Percentiles rank a stretch among this genome's conserved stretches.
Evolutionary conservation across 1,284 basidiomycete species (phyloP).

Genomic region (Cystobasidium slooffiae): DNA sequence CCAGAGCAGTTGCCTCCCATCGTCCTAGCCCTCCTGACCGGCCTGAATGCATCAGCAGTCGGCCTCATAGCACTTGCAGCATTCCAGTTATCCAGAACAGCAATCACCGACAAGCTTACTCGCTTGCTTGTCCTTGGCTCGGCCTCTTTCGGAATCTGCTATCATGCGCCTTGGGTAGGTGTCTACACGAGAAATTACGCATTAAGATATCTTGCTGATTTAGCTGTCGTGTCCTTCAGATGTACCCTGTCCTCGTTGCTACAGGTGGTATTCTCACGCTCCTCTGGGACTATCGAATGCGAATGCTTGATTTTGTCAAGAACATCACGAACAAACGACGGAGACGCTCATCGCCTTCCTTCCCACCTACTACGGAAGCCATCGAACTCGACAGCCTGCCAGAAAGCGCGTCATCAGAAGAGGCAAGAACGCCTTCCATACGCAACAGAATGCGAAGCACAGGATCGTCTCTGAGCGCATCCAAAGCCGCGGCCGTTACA

Average conservation of each 20-base stretch:
- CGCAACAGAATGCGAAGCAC: neutral
- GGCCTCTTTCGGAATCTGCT: constrained; percentile 22
- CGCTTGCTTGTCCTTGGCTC: constrained; percentile 60
- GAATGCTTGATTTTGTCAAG: constrained; percentile 17
- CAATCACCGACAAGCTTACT: constrained; percentile 62
- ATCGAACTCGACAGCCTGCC: neutral
- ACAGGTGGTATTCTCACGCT: constrained; percentile 56
- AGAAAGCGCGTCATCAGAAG: neutral
- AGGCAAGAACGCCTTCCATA: neutral
- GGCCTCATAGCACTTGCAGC: constrained; percentile 66
- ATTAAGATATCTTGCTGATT: neutral
- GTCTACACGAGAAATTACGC: neutral
- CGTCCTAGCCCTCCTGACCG: constrained; percentile 64
- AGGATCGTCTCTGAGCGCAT: neutral
- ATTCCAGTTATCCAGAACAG: constrained; percentile 62
- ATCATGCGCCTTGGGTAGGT: constrained; percentile 30
- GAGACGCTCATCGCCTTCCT: neutral
- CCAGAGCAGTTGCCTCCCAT: constrained; percentile 61
- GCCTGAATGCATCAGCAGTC: constrained; percentile 66
- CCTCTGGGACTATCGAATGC: constrained; percentile 54
- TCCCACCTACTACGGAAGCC: neutral
- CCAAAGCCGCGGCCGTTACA: neutral
- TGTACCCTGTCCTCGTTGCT: constrained; percentile 58
- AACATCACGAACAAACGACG: neutral
- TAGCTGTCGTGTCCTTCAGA: constrained; percentile 44